phyloP scores from a whole-genome alignment of 2,329 filamentous ascomycete species.

The Diaporthe nobilis region DNA sequence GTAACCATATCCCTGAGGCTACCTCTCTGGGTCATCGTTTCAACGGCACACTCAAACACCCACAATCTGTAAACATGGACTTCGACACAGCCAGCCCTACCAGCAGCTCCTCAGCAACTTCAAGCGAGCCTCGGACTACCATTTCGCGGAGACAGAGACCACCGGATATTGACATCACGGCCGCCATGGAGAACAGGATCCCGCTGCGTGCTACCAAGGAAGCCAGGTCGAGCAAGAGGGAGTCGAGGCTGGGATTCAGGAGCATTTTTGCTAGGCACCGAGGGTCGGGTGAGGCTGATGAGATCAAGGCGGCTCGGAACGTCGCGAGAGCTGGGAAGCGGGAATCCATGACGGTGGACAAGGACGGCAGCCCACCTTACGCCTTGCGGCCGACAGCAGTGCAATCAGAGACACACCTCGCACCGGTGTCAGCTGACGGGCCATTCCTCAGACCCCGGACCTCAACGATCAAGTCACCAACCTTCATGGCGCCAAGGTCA shows the following conservation, averaged over 20 bases:
- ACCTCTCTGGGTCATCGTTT: conserved; percentile 1
- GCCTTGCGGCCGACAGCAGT: conserved; percentile 31
- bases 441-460: conserved; percentile 24
- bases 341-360: conserved; percentile 16
- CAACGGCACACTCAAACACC: background rate
- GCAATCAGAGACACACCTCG: conserved; percentile 38
- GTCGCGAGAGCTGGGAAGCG: conserved; percentile 19
- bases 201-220: conserved; percentile 58
- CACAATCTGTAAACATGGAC: conserved; percentile 15
- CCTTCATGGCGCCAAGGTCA: conserved; percentile 40
- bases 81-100: conserved; percentile 9
- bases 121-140: conserved; percentile 42
- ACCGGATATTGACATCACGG: conserved; percentile 52
- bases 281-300: conserved; percentile 52
- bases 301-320: conserved; percentile 37
- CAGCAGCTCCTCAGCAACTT: background rate
- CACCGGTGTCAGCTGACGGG: conserved; percentile 22
- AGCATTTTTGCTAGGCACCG: conserved; percentile 66
- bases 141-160: conserved; percentile 55
- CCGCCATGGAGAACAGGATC: conserved; percentile 54
- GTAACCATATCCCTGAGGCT: background rate
- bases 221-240: conserved; percentile 59
- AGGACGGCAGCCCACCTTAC: conserved; percentile 32
- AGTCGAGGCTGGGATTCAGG: conserved; percentile 66
- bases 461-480: conserved; percentile 34